Conservation (phyloP, 257 asterid genomes). For the Ilex aquifolium region DNA sequence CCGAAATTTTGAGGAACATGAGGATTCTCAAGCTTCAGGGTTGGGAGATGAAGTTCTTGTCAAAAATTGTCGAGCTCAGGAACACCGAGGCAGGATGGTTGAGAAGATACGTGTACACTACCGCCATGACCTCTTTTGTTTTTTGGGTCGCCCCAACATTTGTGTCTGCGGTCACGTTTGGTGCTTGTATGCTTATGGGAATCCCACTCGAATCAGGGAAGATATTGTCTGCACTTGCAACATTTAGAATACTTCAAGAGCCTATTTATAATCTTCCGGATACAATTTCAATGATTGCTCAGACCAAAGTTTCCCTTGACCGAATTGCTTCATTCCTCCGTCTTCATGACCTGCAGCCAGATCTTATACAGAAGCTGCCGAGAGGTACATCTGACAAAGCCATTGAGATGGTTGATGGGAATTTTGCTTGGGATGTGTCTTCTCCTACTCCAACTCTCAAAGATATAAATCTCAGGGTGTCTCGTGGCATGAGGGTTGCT, state of each 20-base stretch:
- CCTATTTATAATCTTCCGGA: slow-evolving; percentile 81
- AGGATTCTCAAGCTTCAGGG: slow-evolving; percentile 91
- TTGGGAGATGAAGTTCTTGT: slow-evolving; percentile 82
- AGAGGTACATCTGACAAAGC: slow-evolving; percentile 36
- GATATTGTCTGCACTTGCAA: slow-evolving; percentile 82
- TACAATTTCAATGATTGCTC: slow-evolving; percentile 72
- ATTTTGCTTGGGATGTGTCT: slow-evolving; percentile 60
- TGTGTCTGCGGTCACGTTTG: slow-evolving; percentile 67
- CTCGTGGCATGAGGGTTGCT: slow-evolving; percentile 76
- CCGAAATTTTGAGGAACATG: slow-evolving; percentile 91
- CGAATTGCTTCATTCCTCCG: slow-evolving; percentile 79
- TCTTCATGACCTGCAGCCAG: slow-evolving; percentile 59
- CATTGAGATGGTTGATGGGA: slow-evolving; percentile 64
- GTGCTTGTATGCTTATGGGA: slow-evolving; percentile 66
- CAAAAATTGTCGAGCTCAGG: slow-evolving; percentile 54
- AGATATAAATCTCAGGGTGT: slow-evolving; percentile 48
- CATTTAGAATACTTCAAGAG: slow-evolving; percentile 83
- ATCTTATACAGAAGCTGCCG: slow-evolving; percentile 57
- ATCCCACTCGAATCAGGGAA: slow-evolving; percentile 87
- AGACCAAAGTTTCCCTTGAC: slow-evolving; percentile 89
- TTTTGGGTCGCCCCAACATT: slow-evolving; percentile 83
- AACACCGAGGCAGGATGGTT: slow-evolving; percentile 67
- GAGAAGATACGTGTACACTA: slow-evolving; percentile 47
- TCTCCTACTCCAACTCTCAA: slow-evolving; percentile 46
- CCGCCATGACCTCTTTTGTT: slow-evolving; percentile 44